Conservation (phyloP, 192 early-diverging fungal species). For the Entomortierella chlamydospora region DNA sequence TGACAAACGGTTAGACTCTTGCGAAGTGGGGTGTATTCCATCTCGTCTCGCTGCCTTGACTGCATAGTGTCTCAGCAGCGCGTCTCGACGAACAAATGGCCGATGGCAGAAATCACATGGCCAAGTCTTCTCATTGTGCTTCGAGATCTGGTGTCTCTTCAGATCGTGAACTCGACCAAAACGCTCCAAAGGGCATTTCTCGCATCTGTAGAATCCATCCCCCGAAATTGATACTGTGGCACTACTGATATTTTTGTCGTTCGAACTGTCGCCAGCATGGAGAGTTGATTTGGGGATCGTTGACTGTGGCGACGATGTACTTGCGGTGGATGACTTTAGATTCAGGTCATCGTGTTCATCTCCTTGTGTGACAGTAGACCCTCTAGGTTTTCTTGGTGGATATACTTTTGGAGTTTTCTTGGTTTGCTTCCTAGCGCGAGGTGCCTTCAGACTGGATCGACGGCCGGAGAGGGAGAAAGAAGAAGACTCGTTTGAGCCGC, state of each 20-base stretch:
- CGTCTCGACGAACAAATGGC: conserved; percentile 31
- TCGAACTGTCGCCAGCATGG: background rate
- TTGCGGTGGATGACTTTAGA: no score
- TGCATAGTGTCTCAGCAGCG: conserved; percentile 25
- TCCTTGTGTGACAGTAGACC: background rate
- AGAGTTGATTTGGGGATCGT: background rate
- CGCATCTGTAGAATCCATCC: conserved; percentile 16
- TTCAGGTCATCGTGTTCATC: background rate
- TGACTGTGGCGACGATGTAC: no score
- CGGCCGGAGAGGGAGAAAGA: background rate
- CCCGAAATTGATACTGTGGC: background rate
- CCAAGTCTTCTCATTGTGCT: conserved; percentile 32
- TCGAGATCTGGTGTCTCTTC: conserved; percentile 33
- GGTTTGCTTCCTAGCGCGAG: conserved; percentile 16
- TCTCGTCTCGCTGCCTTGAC: conserved; percentile 24
- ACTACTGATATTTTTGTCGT: background rate
- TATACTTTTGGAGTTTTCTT: conserved; percentile 36
- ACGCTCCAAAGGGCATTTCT: conserved; percentile 14
- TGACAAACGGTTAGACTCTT: conserved; percentile 16
- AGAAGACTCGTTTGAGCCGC: background rate
- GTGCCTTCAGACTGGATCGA: conserved; percentile 6
- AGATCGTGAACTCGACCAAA: conserved; percentile 31
- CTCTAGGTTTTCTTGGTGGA: conserved; percentile 16
- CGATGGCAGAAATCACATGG: conserved; percentile 36
- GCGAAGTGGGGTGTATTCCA: conserved; percentile 12